Conservation (phyloP, 75 land plant genomes). For the Pinus tabuliformis region DNA sequence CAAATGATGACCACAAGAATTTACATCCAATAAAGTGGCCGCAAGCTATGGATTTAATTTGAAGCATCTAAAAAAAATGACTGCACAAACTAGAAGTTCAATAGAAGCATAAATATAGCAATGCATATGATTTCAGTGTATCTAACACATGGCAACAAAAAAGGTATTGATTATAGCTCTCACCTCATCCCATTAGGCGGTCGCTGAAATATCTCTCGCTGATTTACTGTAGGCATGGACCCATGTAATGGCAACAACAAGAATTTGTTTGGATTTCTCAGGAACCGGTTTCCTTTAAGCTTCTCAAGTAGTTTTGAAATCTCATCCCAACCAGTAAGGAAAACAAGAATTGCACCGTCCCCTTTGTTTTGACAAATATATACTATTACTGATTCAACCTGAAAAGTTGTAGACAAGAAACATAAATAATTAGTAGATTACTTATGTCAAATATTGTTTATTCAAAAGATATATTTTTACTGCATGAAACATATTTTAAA, state of each 20-base stretch:
- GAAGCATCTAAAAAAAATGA: too few species aligned
- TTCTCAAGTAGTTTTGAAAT: slow-evolving; percentile 89
- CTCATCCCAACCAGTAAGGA: slow-evolving; percentile 99
- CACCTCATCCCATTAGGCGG: slow-evolving; percentile 69
- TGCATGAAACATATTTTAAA: not conserved
- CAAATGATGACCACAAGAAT: too few species aligned
- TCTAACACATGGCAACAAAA: not conserved
- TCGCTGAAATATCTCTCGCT: slow-evolving; percentile 91
- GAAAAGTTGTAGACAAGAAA: not conserved
- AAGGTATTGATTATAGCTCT: not conserved
- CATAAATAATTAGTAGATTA: not conserved
- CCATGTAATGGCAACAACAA: slow-evolving; percentile 94
- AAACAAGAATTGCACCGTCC: slow-evolving; percentile 91
- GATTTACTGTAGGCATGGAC: slow-evolving; percentile 95
- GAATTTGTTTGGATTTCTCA: slow-evolving; percentile 60
- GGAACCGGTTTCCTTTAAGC: slow-evolving; percentile 52
- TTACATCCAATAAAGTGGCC: too few species aligned
- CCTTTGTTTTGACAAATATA: slow-evolving; percentile 75
- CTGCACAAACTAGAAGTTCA: not conserved
- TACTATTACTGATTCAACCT: slow-evolving; percentile 89
- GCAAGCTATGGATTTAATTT: too few species aligned
- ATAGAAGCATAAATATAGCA: not conserved
- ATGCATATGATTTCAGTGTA: not conserved
- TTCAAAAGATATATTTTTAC: not conserved
- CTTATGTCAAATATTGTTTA: not conserved